phyloP scores from a whole-genome alignment of 495 filamentous ascomycete species.

The Ascodesmis nigricans region DNA sequence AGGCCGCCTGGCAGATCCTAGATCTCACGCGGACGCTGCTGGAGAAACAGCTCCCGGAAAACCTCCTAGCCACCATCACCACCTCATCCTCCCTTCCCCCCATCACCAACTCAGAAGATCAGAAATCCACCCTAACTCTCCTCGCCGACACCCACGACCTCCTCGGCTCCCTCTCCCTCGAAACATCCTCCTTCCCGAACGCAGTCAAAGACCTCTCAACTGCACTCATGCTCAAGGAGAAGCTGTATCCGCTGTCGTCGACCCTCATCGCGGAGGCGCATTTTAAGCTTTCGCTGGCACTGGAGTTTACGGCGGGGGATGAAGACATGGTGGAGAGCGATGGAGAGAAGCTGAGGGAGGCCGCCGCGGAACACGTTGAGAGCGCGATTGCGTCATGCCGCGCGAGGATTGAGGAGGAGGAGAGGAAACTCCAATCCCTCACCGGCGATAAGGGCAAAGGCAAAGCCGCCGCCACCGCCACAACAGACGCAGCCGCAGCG shows the following conservation, averaged over 20 bases:
- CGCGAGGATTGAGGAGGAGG: slow-evolving; percentile 51
- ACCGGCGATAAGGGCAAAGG: slow-evolving; percentile 27
- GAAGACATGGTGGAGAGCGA: slow-evolving; percentile 31
- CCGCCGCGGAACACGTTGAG: slow-evolving; percentile 59
- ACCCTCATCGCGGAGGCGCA: slow-evolving; percentile 77
- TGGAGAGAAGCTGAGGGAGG: slow-evolving; percentile 41
- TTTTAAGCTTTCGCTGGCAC: slow-evolving; percentile 82
- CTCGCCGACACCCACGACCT: slow-evolving; percentile 61
- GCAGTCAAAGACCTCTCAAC: slow-evolving; percentile 61
- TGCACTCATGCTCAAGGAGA: slow-evolving; percentile 50
- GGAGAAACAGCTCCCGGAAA: slow-evolving; percentile 34
- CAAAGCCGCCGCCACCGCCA: slow-evolving; percentile 32
- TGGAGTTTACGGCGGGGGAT: slow-evolving; percentile 49
- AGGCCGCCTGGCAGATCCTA: slow-evolving; percentile 71
- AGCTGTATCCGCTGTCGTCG: slow-evolving; percentile 55
- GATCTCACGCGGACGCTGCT: slow-evolving; percentile 76
- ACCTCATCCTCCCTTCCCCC: slow-evolving; percentile 27
- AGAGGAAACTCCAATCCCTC: slow-evolving; percentile 35
- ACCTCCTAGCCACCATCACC: slow-evolving; percentile 22
- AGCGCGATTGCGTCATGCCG: slow-evolving; percentile 59
- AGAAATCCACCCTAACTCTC: slow-evolving; percentile 8
- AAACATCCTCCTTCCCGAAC: slow-evolving; percentile 63
- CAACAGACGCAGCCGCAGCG: slow-evolving; percentile 52
- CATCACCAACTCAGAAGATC: slow-evolving; percentile 3
- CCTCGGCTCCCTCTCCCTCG: slow-evolving; percentile 67